Base-by-base conservation (phyloP, 495 filamentous ascomycete species). In the Trichoderma virens region DNA sequence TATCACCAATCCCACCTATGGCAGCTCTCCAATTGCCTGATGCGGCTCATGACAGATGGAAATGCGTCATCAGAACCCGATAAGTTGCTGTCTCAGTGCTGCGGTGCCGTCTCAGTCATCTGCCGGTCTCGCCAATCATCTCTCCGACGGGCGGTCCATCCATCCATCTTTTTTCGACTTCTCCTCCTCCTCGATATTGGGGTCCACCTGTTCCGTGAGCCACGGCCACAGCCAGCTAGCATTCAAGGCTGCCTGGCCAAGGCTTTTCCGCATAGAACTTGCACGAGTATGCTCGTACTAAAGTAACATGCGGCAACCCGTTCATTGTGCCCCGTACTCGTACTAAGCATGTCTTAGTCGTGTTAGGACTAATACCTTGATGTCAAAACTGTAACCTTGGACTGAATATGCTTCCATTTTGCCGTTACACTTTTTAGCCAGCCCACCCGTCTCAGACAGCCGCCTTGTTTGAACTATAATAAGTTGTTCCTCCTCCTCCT, bases 61-160 rank as follows among this genome's bases (percentile, higher is more conserved):
- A 56, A 56, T 56, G 51, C 51, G 51, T 56, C 51, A 56, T 56
- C 51, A 56, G 51, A 56, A 56, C n/a, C 18, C 23, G 51, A 56
- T 56, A 56, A 56, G 51, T 56, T 45, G 34, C 38, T 25, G n/a
- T 51, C 23, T 25, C 45, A 9, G 45, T 25, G 8, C n/a, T 18
- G 11, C 1, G 38, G 13, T 41, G 45, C n/a, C 23, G 45, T 51
- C n/a, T 25, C 45, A 25, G 23, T 7, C 20, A 20, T 20, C 45
- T 51, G 16, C n/a, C n/a, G 23, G 25, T 28, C 51, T 47, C 7
- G 43, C 43, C 43, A 47, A 47, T 47, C 43, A 47, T 47, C 3
- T 0, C 43, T 47, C 43, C n/a, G 43, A 47, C 5, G 6, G 11
- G 38, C 38, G n/a, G 43, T n/a, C 18, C 9, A 25, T 23, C n/a